Conservation (phyloP, 441 rosid species). For the Gossypium laxum region DNA sequence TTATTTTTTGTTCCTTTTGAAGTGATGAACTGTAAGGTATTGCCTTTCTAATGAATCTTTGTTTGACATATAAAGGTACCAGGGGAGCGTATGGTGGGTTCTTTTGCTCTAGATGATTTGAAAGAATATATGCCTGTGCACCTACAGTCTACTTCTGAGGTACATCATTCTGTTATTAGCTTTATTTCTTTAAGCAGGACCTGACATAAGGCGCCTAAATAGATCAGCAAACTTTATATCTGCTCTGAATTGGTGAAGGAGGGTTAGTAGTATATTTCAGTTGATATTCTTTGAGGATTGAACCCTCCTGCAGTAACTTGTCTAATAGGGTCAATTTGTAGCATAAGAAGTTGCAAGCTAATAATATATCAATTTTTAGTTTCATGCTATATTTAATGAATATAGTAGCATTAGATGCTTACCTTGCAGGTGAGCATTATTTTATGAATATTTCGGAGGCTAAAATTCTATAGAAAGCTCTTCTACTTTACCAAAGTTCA, state of each 20-base stretch:
- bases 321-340: neutral
- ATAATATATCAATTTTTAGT: neutral
- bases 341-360: neutral
- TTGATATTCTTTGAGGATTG: neutral
- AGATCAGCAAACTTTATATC: neutral
- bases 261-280: neutral
- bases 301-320: constrained; percentile 4
- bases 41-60: constrained; percentile 14
- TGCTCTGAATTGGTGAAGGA: neutral
- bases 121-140: constrained; percentile 52
- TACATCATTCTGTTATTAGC: constrained; percentile 20
- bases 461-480: neutral
- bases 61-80: constrained; percentile 51
- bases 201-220: neutral
- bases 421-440: neutral
- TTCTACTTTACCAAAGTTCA: neutral
- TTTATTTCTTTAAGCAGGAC: neutral
- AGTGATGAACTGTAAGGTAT: constrained; percentile 3
- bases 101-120: constrained; percentile 71
- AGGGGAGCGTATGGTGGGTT: constrained; percentile 78
- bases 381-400: neutral
- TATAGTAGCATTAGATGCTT: neutral
- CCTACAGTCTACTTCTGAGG: constrained; percentile 75
- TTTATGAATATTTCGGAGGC: neutral
- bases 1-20: constrained; percentile 4